Evolutionary conservation across 495 filamentous ascomycete species (phyloP).

Genomic region (Staphylotrichum longicolle): DNA sequence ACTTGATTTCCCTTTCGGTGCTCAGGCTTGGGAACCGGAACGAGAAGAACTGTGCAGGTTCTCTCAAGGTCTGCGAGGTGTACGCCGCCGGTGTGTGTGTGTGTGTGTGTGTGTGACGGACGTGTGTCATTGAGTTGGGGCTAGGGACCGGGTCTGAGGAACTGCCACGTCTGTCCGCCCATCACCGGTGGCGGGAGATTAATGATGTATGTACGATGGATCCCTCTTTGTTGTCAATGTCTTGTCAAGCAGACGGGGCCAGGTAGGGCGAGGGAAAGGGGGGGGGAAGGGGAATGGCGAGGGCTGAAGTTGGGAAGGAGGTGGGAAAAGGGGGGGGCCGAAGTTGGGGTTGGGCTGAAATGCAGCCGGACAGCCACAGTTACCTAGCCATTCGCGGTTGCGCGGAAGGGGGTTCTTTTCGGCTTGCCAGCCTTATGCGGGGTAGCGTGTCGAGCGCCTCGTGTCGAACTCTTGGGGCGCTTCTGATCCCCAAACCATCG

Average conservation of each 20-base stretch:
- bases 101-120: background rate
- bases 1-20: too few species aligned
- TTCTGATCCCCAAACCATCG: too few species aligned
- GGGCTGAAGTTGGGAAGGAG: background rate
- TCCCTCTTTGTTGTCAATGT: background rate
- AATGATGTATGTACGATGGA: background rate
- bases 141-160: background rate
- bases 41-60: background rate
- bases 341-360: slow-evolving; percentile 19
- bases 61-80: background rate
- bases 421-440: slow-evolving; percentile 13
- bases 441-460: too few species aligned
- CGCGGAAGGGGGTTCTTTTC: background rate
- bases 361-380: slow-evolving; percentile 8
- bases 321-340: slow-evolving; percentile 8
- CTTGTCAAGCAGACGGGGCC: background rate
- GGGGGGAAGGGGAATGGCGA: too few species aligned
- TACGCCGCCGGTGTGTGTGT: background rate
- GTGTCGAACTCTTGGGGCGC: too few species aligned
- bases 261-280: background rate
- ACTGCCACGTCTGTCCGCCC: slow-evolving; percentile 11
- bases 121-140: background rate
- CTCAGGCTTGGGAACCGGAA: background rate
- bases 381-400: slow-evolving; percentile 4
- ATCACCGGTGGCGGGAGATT: background rate